These are phyloP conservation scores for Geranomyces variabilis DNA, from an alignment of 192 early-diverging fungal genomes.

Conservation along the genomic window DNA sequence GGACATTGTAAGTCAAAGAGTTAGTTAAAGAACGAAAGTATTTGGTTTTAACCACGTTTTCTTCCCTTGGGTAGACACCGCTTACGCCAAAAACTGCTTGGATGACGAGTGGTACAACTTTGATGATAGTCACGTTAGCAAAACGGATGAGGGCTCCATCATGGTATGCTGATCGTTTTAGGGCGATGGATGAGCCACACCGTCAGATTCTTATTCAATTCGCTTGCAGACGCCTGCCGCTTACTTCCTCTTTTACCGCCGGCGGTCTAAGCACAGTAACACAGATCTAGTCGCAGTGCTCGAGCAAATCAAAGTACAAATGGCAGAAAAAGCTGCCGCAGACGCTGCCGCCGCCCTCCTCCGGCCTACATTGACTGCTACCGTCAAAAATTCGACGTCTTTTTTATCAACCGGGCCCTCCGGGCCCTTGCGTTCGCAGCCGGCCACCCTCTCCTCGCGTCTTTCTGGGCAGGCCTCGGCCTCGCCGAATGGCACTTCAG, in stretches of 20 bases:
- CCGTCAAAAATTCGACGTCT: conserved; percentile 9
- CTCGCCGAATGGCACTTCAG: conserved; percentile 25
- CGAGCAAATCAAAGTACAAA: background rate
- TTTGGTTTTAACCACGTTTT: background rate
- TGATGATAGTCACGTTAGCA: conserved; percentile 71
- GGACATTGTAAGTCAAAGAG: conserved; percentile 64
- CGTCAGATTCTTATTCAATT: background rate
- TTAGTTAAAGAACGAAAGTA: background rate
- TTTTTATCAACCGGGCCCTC: conserved; percentile 31
- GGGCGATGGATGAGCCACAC: background rate
- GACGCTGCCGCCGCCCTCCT: conserved; percentile 7
- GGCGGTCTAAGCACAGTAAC: conserved; percentile 31
- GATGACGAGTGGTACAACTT: conserved; percentile 79
- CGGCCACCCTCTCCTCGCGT: conserved; percentile 15
- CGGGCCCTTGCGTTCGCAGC: conserved; percentile 10
- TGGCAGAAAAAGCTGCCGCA: background rate
- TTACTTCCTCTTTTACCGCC: conserved; percentile 66
- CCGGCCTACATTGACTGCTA: background rate
- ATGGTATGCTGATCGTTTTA: conserved; percentile 31
- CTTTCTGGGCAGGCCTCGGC: conserved; percentile 24
- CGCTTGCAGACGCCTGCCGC: conserved; percentile 55
- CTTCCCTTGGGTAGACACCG: conserved; percentile 57
- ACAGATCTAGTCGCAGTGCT: conserved; percentile 2
- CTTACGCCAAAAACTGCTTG: conserved; percentile 70
- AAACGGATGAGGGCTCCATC: conserved; percentile 31